Percentiles rank a stretch among this genome's conserved stretches.
These are phyloP conservation scores for Fusarium odoratissimum DNA, from an alignment of 2,329 filamentous ascomycete species.

Conservation along the genomic window DNA sequence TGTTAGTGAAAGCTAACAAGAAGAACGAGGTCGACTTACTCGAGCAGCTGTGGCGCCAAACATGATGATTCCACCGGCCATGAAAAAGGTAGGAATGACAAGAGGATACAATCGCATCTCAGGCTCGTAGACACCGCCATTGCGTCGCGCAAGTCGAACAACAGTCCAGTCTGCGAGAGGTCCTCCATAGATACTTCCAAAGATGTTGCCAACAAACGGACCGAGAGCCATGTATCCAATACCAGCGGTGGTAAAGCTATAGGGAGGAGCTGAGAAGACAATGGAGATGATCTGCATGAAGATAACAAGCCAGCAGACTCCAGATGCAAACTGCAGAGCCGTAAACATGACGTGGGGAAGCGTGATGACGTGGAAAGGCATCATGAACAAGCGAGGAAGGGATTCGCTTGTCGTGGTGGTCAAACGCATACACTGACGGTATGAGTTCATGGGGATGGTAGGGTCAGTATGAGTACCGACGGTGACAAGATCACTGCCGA, in stretches of 20 bases:
- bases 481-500: background rate
- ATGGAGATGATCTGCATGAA: slow-evolving; percentile 48
- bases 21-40: slow-evolving; percentile 36
- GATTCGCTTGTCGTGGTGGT: slow-evolving; percentile 34
- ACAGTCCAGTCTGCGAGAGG: slow-evolving; percentile 54
- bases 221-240: slow-evolving; percentile 47
- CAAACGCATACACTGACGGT: slow-evolving; percentile 34
- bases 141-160: slow-evolving; percentile 51
- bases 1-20: background rate
- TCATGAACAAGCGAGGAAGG: slow-evolving; percentile 29
- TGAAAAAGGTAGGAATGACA: slow-evolving; percentile 46
- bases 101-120: slow-evolving; percentile 56
- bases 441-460: slow-evolving; percentile 30
- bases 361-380: slow-evolving; percentile 34
- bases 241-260: slow-evolving; percentile 43
- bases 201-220: slow-evolving; percentile 52
- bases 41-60: slow-evolving; percentile 52
- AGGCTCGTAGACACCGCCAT: slow-evolving; percentile 56
- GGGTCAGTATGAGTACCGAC: background rate
- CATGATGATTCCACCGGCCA: slow-evolving; percentile 53
- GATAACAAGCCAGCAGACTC: slow-evolving; percentile 39
- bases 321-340: slow-evolving; percentile 53
- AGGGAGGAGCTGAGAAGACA: slow-evolving; percentile 51
- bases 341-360: slow-evolving; percentile 56
- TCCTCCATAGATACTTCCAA: slow-evolving; percentile 55